Conservation (phyloP, 768 basidiomycete genomes). For the Boletellus ananas region DNA sequence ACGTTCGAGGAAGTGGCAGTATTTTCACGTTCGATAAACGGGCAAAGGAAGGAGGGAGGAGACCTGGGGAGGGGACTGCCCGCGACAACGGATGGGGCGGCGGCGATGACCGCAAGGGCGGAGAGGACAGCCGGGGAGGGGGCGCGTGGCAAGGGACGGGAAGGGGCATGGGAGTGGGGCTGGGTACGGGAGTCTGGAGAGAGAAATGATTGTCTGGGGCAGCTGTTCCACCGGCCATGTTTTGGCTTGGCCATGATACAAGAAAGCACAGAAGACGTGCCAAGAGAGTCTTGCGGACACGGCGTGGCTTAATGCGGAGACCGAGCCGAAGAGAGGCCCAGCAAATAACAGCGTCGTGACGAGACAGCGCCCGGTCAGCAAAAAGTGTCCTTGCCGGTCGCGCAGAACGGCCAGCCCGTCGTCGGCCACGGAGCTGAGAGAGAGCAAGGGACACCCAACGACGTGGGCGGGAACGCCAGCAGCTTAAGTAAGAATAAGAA, state of each 20-base stretch:
- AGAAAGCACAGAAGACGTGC: constrained; percentile 35
- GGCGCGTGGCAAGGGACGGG: constrained; percentile 17
- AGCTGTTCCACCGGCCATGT: constrained; percentile 31
- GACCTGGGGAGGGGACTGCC: constrained; percentile 40
- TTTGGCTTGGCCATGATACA: constrained; percentile 55
- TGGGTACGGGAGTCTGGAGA: constrained; percentile 15
- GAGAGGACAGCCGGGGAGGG: constrained; percentile 55
- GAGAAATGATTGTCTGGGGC: constrained; percentile 9
- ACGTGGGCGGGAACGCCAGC: constrained; percentile 11
- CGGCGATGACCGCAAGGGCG: constrained; percentile 52
- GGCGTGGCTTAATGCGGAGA: constrained; percentile 31
- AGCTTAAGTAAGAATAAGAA: constrained; percentile 22
- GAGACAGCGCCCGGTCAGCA: background rate
- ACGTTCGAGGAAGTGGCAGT: background rate
- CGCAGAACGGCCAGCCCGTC: constrained; percentile 5
- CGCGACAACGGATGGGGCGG: constrained; percentile 42
- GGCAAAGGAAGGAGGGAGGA: constrained; percentile 63
- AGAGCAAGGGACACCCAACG: background rate
- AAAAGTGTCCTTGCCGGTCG: background rate
- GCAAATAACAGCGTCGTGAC: background rate
- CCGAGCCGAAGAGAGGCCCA: constrained; percentile 8
- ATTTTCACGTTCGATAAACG: constrained; percentile 35
- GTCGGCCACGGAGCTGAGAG: background rate
- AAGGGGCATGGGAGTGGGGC: constrained; percentile 8
- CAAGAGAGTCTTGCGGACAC: constrained; percentile 33